phyloP scores from a whole-genome alignment of 2,329 filamentous ascomycete genomes.

The Didymella sp. region DNA sequence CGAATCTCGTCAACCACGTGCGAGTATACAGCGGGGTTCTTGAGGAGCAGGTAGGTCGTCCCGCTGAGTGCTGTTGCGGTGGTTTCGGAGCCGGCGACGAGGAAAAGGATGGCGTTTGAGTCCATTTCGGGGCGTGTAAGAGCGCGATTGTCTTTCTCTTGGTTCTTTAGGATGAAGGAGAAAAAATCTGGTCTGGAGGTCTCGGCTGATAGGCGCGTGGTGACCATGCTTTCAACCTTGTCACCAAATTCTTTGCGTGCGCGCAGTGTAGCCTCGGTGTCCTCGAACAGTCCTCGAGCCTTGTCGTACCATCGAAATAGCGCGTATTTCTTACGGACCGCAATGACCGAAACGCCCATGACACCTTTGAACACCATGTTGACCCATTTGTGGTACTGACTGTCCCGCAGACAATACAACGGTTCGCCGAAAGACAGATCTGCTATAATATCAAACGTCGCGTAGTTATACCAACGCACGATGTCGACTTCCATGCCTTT shows the following conservation, averaged over 20 bases:
- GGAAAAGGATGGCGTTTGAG: constrained; percentile 42
- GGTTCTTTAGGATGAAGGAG: constrained; percentile 33
- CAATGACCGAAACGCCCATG: constrained; percentile 20
- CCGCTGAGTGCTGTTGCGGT: constrained; percentile 56
- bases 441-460: constrained; percentile 41
- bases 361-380: constrained; percentile 24
- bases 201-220: constrained; percentile 27
- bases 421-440: constrained; percentile 44
- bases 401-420: constrained; percentile 41
- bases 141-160: constrained; percentile 21
- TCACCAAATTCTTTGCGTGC: constrained; percentile 29
- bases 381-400: constrained; percentile 41
- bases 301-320: constrained; percentile 29
- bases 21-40: constrained; percentile 21
- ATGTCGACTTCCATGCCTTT: constrained; percentile 30
- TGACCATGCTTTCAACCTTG: constrained; percentile 25
- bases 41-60: constrained; percentile 52
- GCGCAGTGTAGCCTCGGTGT: constrained; percentile 8
- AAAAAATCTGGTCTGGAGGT: constrained; percentile 37
- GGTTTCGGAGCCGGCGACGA: constrained; percentile 56
- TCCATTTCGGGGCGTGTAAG: constrained; percentile 45
- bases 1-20: constrained; percentile 38
- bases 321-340: constrained; percentile 27
- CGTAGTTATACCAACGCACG: constrained; percentile 40
- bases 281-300: constrained; percentile 20